Percentiles rank a stretch among this genome's conserved stretches.
These are phyloP conservation scores for Phytophthora tentaculata DNA, from an alignment of 352 stramenopile species.

Conservation along the genomic window DNA sequence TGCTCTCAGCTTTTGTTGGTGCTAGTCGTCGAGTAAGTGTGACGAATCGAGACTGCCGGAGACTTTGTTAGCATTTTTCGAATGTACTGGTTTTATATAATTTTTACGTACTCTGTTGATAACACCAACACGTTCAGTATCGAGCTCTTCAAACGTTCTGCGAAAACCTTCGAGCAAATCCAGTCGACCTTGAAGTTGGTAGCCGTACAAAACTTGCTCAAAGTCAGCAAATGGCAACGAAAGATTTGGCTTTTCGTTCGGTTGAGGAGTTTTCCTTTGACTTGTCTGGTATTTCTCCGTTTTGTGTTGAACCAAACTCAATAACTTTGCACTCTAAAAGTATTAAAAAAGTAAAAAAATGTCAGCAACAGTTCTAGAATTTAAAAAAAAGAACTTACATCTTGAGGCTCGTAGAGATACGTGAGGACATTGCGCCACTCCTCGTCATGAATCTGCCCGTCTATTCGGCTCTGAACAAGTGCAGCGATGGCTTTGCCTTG, in stretches of 20 bases:
- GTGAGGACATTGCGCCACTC: conserved; percentile 78
- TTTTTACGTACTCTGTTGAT: conserved; percentile 43
- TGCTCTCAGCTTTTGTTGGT: conserved; percentile 49
- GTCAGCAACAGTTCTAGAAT: too few species aligned
- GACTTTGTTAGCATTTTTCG: neutral
- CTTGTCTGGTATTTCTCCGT: conserved; percentile 38
- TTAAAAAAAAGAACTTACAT: conserved; percentile 47
- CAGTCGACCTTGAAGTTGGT: conserved; percentile 69
- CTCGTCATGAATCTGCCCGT: conserved; percentile 53
- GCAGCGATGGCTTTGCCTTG: conserved; percentile 55
- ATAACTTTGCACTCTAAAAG: conserved; percentile 51
- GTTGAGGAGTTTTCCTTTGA: conserved; percentile 19
- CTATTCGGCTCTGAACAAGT: conserved; percentile 52
- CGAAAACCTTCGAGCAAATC: conserved; percentile 70
- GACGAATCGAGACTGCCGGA: conserved; percentile 40
- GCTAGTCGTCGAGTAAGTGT: conserved; percentile 42
- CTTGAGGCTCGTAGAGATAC: conserved; percentile 79
- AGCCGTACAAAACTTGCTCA: conserved; percentile 76
- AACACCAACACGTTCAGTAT: conserved; percentile 64
- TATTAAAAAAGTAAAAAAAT: neutral
- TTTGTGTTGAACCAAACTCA: conserved; percentile 54
- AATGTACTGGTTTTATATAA: too few species aligned
- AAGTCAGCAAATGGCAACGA: conserved; percentile 61
- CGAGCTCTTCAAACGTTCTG: conserved; percentile 50
- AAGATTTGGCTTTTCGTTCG: conserved; percentile 22